Evolutionary conservation across 495 filamentous ascomycete genomes (phyloP).

Genomic region (Aspergillus mulundensis): DNA sequence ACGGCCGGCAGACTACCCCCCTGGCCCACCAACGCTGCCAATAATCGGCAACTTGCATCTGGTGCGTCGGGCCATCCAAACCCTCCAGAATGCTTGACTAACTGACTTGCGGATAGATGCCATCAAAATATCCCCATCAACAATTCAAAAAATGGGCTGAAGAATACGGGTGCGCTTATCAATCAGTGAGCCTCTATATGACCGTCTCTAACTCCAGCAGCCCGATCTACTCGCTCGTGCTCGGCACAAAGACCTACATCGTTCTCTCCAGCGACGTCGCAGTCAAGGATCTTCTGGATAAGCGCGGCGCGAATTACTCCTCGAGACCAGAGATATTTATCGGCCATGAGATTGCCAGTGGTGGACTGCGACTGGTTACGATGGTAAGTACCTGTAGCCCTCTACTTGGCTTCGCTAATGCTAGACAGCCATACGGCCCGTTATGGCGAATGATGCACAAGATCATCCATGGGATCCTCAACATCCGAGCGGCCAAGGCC

Average conservation of each 20-base stretch:
- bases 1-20: slow-evolving; percentile 28
- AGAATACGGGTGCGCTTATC: slow-evolving; percentile 42
- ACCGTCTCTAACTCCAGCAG: no score
- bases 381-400: slow-evolving; percentile 22
- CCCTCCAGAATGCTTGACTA: background rate
- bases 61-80: background rate
- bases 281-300: slow-evolving; percentile 57
- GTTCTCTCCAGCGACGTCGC: slow-evolving; percentile 56
- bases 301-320: slow-evolving; percentile 56
- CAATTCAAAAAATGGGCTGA: slow-evolving; percentile 61
- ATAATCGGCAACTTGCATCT: slow-evolving; percentile 35
- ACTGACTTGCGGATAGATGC: slow-evolving; percentile 6
- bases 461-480: slow-evolving; percentile 28
- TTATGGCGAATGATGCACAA: slow-evolving; percentile 25
- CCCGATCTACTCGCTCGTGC: slow-evolving; percentile 56
- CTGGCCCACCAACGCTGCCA: slow-evolving; percentile 34
- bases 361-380: slow-evolving; percentile 27
- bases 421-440: slow-evolving; percentile 21
- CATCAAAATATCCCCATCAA: slow-evolving; percentile 16
- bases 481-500: slow-evolving; percentile 28
- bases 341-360: slow-evolving; percentile 33
- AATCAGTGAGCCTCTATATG: no score
- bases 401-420: background rate
- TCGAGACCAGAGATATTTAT: slow-evolving; percentile 51
- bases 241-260: slow-evolving; percentile 54